A percentile compares a stretch with the other conserved stretches of the same genome.
These are phyloP conservation scores for Xenosphaeropsis pyriputrescens DNA, from an alignment of 2,329 filamentous ascomycete genomes.

Conservation along the genomic window DNA sequence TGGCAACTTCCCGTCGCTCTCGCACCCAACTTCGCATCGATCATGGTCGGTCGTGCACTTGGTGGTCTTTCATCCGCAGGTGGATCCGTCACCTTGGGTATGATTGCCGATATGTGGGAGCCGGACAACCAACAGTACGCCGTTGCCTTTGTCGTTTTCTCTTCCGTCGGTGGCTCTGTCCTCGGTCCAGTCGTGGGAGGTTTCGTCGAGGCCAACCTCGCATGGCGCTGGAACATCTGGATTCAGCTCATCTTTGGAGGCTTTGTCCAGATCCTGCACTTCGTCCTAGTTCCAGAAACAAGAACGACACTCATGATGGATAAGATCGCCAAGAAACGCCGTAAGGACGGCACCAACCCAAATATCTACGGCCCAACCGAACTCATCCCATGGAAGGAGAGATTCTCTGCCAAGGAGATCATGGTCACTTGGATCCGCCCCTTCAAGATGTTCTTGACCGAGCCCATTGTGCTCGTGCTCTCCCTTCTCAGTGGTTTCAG, in stretches of 20 bases:
- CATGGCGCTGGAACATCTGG: conserved; percentile 73
- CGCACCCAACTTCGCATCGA: conserved; percentile 55
- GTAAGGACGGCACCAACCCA: conserved; percentile 40
- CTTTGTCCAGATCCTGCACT: conserved; percentile 51
- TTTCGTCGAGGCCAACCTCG: conserved; percentile 51
- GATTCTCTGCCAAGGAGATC: conserved; percentile 43
- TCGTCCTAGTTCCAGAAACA: conserved; percentile 63
- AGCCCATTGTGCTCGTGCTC: conserved; percentile 58
- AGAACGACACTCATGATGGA: conserved; percentile 66
- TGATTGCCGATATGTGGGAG: conserved; percentile 65
- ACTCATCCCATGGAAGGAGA: conserved; percentile 41
- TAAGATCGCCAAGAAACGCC: conserved; percentile 59
- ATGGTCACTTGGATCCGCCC: conserved; percentile 43
- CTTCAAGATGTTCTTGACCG: conserved; percentile 59
- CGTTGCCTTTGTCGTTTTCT: conserved; percentile 64
- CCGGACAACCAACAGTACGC: conserved; percentile 59
- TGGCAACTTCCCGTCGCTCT: conserved; percentile 61
- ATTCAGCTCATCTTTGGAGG: conserved; percentile 70
- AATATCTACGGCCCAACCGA: conserved; percentile 59
- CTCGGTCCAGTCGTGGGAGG: conserved; percentile 68
- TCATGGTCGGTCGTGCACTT: conserved; percentile 56
- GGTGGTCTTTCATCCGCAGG: conserved; percentile 59
- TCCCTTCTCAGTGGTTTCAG: conserved; percentile 60
- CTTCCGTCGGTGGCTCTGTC: conserved; percentile 63
- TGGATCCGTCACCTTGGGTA: conserved; percentile 58